Evolutionary conservation across 257 asterid genomes (phyloP), one percentile per base, ranked within the genome.

Genomic region (Rehmannia glutinosa): DNA sequence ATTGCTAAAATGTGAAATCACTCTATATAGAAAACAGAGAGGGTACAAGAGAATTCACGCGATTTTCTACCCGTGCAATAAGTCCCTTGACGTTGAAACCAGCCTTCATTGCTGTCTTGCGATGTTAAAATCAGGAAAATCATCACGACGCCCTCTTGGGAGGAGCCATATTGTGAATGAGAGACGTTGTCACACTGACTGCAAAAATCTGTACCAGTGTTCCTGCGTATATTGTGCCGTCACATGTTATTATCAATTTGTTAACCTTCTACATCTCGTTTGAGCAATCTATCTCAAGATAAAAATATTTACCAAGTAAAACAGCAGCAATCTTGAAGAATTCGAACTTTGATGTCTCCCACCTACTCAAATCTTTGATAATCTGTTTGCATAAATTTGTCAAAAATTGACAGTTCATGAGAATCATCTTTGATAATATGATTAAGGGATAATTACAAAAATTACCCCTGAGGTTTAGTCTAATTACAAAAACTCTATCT

Each of bases 151-250:
- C 80, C 64, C 91, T 91, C 86, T 86, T 86, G 52, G 97, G 95
- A 74, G 95, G 98, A 74, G 95, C 92, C 96, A 92, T 89, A 75
- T 92, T 84, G 73, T 53, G 73, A 62, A 82, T 68, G 47, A 89
- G 97, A 58, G 91, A 78, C 12, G 71, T 68, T 1, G 84, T 53
- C 33, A 78, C 91, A 20, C 42, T 50, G 12, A 80, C 20, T 39
- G 79, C 41, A 41, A 76, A 63, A 39, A 82, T 59, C 70, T 89
- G 95, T 15, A 80, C 73, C 66, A 70, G 41, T 13, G 78, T 25
- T 49, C 93, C 96, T 91, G 89, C 80, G 71, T 33, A 49, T n/a
- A 28, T 30, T 17, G 58, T 6, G 30, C 41, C 56, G 23, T 21
- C 21, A 46, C 23, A 61, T 6, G 60, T 32, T 47, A 45, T 20